These are phyloP conservation scores for Noccaea bulbosa DNA, from an alignment of 345 rosid species.

Conservation along the genomic window DNA sequence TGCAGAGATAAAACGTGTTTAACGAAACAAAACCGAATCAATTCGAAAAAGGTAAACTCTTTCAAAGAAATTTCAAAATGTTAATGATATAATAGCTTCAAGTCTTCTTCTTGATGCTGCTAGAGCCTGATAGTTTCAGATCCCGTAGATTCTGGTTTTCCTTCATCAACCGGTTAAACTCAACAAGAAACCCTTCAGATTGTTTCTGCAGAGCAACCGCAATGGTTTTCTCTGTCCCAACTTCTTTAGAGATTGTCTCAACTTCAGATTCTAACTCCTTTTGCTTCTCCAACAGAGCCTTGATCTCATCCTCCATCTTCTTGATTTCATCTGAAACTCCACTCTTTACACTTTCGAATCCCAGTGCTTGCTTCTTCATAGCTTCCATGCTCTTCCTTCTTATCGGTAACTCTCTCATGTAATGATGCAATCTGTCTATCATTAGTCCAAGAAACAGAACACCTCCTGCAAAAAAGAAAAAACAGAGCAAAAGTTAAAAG, in stretches of 20 bases:
- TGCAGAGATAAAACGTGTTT: too few species aligned
- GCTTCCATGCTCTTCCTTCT: slow-evolving; percentile 75
- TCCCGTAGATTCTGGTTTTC: slow-evolving; percentile 62
- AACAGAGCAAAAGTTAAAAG: not conserved
- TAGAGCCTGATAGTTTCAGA: slow-evolving; percentile 51
- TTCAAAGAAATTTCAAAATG: not conserved
- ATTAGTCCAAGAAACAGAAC: slow-evolving; percentile 61
- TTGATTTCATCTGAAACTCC: slow-evolving; percentile 49
- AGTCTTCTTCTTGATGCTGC: slow-evolving; percentile 60
- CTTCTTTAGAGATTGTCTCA: slow-evolving; percentile 55
- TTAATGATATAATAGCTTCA: slow-evolving; percentile 25
- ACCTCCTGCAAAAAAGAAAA: slow-evolving; percentile 53
- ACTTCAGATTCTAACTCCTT: slow-evolving; percentile 55
- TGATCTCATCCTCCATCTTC: slow-evolving; percentile 54
- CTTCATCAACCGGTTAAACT: slow-evolving; percentile 71
- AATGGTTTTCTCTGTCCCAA: slow-evolving; percentile 55
- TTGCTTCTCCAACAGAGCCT: slow-evolving; percentile 43
- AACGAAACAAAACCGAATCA: not conserved
- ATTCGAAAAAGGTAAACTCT: not conserved
- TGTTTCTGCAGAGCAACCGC: slow-evolving; percentile 73
- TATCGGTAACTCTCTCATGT: slow-evolving; percentile 69
- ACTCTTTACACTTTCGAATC: slow-evolving; percentile 56
- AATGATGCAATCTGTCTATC: slow-evolving; percentile 81
- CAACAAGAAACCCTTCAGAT: slow-evolving; percentile 83
- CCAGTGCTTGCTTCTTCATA: slow-evolving; percentile 53